These are phyloP conservation scores for Metahyphopichia silvanorum DNA, from an alignment of 805 yeast species.

Conservation along the genomic window DNA sequence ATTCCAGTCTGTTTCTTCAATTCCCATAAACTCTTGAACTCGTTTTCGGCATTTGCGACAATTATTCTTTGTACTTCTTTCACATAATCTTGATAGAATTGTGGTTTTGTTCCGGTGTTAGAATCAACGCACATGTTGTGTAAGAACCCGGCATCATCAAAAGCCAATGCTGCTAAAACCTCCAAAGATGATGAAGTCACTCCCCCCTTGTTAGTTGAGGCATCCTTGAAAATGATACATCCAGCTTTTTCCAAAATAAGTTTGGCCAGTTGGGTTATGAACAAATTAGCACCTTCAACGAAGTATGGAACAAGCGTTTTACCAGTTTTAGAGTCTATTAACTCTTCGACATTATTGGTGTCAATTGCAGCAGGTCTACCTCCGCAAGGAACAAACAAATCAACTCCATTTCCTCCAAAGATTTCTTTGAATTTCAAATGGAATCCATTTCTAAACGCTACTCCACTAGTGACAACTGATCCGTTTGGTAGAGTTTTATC, in stretches of 20 bases:
- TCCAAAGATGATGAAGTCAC: slow-evolving; percentile 95
- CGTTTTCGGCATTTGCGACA: slow-evolving; percentile 73
- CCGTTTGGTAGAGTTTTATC: slow-evolving; percentile 81
- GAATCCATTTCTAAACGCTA: slow-evolving; percentile 85
- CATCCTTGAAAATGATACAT: slow-evolving; percentile 85
- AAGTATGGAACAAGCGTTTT: slow-evolving; percentile 77
- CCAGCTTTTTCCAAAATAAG: slow-evolving; percentile 84
- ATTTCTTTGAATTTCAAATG: slow-evolving; percentile 70
- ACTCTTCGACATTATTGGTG: slow-evolving; percentile 69
- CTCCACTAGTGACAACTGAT: slow-evolving; percentile 71
- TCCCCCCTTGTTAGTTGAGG: slow-evolving; percentile 97
- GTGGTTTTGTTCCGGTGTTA: slow-evolving; percentile 53
- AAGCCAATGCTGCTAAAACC: slow-evolving; percentile 89
- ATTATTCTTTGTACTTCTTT: slow-evolving; percentile 75
- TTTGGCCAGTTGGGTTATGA: slow-evolving; percentile 93
- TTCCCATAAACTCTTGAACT: slow-evolving; percentile 85
- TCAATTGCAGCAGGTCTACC: slow-evolving; percentile 98
- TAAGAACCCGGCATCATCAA: slow-evolving; percentile 81
- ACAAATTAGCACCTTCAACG: slow-evolving; percentile 97
- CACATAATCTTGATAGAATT: slow-evolving; percentile 80
- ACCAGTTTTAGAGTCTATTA: slow-evolving; percentile 74
- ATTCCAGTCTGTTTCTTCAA: slow-evolving; percentile 62
- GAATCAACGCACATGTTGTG: slow-evolving; percentile 72
- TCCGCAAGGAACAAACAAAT: slow-evolving; percentile 96
- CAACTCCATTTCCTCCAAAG: slow-evolving; percentile 57